Evolutionary conservation across 768 basidiomycete genomes (phyloP).

Genomic region (Lentinula sp.): DNA sequence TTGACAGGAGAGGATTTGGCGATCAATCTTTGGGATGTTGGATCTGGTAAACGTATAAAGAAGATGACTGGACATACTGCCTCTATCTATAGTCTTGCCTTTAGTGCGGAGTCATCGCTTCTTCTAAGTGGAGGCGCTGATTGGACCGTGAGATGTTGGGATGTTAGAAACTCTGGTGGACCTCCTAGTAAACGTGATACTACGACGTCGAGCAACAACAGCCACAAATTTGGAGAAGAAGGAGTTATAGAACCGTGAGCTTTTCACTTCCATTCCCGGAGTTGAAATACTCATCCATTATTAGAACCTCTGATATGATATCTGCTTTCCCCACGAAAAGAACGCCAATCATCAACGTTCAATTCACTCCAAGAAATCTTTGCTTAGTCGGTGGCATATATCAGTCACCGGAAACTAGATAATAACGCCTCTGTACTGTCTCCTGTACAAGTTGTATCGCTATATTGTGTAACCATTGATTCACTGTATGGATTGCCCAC

Average conservation of each 20-base stretch:
- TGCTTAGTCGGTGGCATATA: slow-evolving; percentile 83
- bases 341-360: slow-evolving; percentile 87
- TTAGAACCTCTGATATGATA: slow-evolving; percentile 72
- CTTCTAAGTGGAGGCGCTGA: slow-evolving; percentile 91
- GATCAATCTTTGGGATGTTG: slow-evolving; percentile 95
- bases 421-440: not conserved
- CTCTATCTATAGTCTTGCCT: slow-evolving; percentile 85
- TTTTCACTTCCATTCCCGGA: not conserved
- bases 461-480: no score
- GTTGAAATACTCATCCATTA: slow-evolving; percentile 5
- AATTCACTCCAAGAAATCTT: slow-evolving; percentile 93
- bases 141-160: slow-evolving; percentile 98
- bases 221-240: slow-evolving; percentile 40
- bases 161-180: slow-evolving; percentile 78
- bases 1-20: slow-evolving; percentile 76
- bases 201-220: slow-evolving; percentile 22
- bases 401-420: slow-evolving; percentile 53
- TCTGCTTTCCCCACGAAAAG: slow-evolving; percentile 94
- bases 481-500: no score
- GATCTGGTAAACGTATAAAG: slow-evolving; percentile 91
- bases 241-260: slow-evolving; percentile 70
- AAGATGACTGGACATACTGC: slow-evolving; percentile 93
- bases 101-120: slow-evolving; percentile 86
- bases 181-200: slow-evolving; percentile 56
- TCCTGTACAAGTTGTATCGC: not conserved